Evolutionary conservation across 371 early-diverging fungal species (phyloP).

Genomic region (Catenaria anguillulae): DNA sequence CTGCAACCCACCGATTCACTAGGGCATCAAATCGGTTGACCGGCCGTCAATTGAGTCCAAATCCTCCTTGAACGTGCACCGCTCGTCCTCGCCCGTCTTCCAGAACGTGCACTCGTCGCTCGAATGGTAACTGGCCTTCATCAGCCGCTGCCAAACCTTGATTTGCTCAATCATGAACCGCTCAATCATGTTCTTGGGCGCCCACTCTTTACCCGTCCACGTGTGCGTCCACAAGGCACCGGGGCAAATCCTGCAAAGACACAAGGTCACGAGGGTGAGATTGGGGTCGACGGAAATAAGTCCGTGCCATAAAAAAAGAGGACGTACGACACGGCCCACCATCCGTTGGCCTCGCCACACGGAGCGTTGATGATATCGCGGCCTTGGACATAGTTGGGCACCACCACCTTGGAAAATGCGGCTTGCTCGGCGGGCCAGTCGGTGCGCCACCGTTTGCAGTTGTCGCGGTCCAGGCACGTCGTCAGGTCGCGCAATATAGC

Average conservation of each 20-base stretch:
- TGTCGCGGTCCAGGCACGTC: too few species aligned
- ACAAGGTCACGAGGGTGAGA: too few species aligned
- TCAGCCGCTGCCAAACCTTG: neutral
- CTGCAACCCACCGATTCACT: too few species aligned
- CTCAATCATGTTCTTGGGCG: neutral
- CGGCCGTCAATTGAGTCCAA: too few species aligned
- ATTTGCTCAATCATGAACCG: neutral
- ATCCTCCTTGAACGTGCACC: constrained; percentile 4
- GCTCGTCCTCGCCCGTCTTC: neutral
- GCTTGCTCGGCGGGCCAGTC: too few species aligned
- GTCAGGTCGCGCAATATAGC: too few species aligned
- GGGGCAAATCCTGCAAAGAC: too few species aligned
- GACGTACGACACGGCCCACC: neutral
- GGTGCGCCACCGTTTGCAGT: too few species aligned
- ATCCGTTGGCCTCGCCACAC: neutral
- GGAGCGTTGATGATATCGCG: neutral
- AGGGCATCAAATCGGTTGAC: too few species aligned
- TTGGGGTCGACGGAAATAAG: too few species aligned
- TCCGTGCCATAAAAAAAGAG: too few species aligned
- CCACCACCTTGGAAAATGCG: neutral
- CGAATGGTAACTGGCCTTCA: neutral
- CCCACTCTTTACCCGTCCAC: neutral
- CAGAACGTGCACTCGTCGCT: neutral
- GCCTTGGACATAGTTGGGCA: neutral
- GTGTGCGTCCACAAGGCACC: neutral